A percentile compares a stretch with the other conserved stretches of the same genome.
Evolutionary conservation across 768 basidiomycete species (phyloP).

Genomic region (Termitomyces sp.): DNA sequence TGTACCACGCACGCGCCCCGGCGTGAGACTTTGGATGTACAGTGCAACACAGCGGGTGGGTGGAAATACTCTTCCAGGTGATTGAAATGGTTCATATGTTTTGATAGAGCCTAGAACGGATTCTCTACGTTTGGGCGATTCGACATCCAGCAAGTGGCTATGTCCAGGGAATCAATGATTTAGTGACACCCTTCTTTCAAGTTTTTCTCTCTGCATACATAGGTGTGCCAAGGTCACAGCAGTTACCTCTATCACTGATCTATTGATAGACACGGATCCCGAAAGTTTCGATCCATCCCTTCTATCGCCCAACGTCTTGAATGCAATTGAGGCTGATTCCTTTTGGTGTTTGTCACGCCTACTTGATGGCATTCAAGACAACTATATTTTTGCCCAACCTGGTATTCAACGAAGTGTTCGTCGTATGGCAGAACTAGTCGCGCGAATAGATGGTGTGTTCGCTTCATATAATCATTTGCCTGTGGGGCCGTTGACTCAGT

Average conservation of each 20-base stretch:
- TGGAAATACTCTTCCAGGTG: slow-evolving; percentile 1
- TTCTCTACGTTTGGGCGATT: slow-evolving; percentile 98
- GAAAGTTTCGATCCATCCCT: slow-evolving; percentile 79
- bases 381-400: slow-evolving; percentile 95
- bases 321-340: slow-evolving; percentile 92
- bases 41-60: slow-evolving; percentile 82
- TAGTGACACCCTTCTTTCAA: slow-evolving; percentile 96
- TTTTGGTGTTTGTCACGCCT: slow-evolving; percentile 98
- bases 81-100: slow-evolving; percentile 13
- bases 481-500: not conserved
- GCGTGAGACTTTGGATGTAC: slow-evolving; percentile 88
- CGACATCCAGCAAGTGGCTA: slow-evolving; percentile 98
- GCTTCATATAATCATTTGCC: not conserved
- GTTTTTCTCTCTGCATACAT: slow-evolving; percentile 96
- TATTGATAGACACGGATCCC: slow-evolving; percentile 73
- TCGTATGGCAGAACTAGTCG: slow-evolving; percentile 91
- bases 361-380: slow-evolving; percentile 96
- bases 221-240: slow-evolving; percentile 38
- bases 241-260: slow-evolving; percentile 1
- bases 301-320: slow-evolving; percentile 64
- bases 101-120: slow-evolving; percentile 81
- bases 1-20: slow-evolving; percentile 91
- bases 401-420: slow-evolving; percentile 92
- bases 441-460: slow-evolving; percentile 74
- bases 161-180: slow-evolving; percentile 98